Base-by-base conservation (phyloP, 2,329 filamentous ascomycete genomes). In the Cucurbitaria berberidis region DNA sequence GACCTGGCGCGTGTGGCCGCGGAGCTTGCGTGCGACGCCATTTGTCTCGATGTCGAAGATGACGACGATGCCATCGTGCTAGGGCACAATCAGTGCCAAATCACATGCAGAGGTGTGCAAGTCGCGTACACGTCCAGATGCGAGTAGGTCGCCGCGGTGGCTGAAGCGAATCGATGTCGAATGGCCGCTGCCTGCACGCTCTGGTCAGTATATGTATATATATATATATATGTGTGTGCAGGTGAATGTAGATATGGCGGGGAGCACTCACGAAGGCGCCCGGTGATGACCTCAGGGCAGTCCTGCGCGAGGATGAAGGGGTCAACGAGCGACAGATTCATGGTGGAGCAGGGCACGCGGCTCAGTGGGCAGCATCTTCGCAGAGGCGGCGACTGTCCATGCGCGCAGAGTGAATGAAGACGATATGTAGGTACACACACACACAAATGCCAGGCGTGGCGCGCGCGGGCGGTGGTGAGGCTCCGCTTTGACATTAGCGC, bases 11-110 rank as follows among this genome's bases (percentile, higher is more conserved):
- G 90, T 96, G 77, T 99, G 95, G 11, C 93, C 95, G 61, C 91
- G 87, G 59, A 99, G 81, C 78, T 98, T 99, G 70, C 92, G 89
- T 53, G 95, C 95, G 4, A 98, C 91, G 32, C 95, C 93, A 82
- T 96, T 96, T 9, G 96, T 99, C 77, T 99, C 96, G 44, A 98
- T 86, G 72, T 99, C 95, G 83, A 96, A 99, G 41, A 99, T 89
- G 49, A 96, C 91, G 35, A 99, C 89, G 5, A 91, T 95, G 63
- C 95, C 95, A 78, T 99, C 95, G 57, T 85, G 81, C 82, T 84
- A 59, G 26, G 19, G 35, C 10, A 36, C 35, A 36, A 62, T 68
- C 48, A 66, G 67, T 53, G 35, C 8, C 30, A 30, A 29, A 36
- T 46, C 19, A 55, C 57, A 66, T 53, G 63, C 57, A 48, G 36